These are phyloP conservation scores for Hypoxylon intermedium DNA, from an alignment of 495 filamentous ascomycete species.

Conservation along the genomic window DNA sequence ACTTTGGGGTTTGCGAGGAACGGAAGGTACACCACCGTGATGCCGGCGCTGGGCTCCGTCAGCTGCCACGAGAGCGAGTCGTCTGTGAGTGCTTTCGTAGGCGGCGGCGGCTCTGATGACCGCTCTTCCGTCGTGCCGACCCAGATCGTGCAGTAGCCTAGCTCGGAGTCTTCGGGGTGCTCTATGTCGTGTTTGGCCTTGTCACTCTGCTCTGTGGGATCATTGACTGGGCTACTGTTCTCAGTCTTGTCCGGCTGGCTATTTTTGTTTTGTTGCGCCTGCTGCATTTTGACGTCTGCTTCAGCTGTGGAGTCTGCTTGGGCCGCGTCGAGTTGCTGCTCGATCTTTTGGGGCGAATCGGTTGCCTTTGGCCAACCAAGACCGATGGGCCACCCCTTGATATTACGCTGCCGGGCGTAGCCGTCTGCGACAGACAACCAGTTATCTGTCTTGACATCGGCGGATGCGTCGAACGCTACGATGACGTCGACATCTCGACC, in stretches of 20 bases:
- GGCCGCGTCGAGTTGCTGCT: slow-evolving; percentile 71
- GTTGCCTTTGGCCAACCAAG: slow-evolving; percentile 81
- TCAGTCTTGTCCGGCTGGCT: slow-evolving; percentile 36
- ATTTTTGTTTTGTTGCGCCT: slow-evolving; percentile 63
- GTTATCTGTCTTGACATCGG: slow-evolving; percentile 84
- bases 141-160: slow-evolving; percentile 95
- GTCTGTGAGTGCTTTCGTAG: slow-evolving; percentile 67
- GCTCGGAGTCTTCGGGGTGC: slow-evolving; percentile 59
- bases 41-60: slow-evolving; percentile 78
- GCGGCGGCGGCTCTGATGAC: slow-evolving; percentile 61
- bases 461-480: slow-evolving; percentile 86
- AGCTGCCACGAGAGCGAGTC: slow-evolving; percentile 75
- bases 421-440: slow-evolving; percentile 94
- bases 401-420: slow-evolving; percentile 83
- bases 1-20: slow-evolving; percentile 82
- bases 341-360: slow-evolving; percentile 60
- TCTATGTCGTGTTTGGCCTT: slow-evolving; percentile 42
- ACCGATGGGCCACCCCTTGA: slow-evolving; percentile 93
- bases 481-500: slow-evolving; percentile 88
- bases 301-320: slow-evolving; percentile 65
- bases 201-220: slow-evolving; percentile 26
- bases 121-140: slow-evolving; percentile 81
- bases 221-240: slow-evolving; percentile 14
- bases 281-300: slow-evolving; percentile 66
- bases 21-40: slow-evolving; percentile 90